Evolutionary conservation across 805 yeast species (phyloP), one percentile per base, ranked within the genome.

Genomic region (Candida pseudofarinosa): DNA sequence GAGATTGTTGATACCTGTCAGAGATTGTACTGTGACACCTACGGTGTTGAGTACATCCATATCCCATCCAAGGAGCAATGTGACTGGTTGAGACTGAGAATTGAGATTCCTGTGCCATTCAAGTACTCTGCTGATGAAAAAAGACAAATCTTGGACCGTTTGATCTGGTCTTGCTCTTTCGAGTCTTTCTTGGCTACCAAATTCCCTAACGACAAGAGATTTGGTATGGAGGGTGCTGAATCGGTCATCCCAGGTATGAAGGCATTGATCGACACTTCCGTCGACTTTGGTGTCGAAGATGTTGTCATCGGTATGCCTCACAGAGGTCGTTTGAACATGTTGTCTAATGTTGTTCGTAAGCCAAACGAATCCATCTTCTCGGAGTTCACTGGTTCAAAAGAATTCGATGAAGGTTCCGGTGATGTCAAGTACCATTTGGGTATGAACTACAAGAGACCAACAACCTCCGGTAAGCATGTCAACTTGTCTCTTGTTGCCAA

Each of bases 231-330:
- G 76, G 99, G 99, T 74, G 96, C 95, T 51, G 99, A 93, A 73
- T 76, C 96, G 10, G 85, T 87, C 58, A 87, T 93, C 39, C 98
- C 98, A 37, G 99, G 98, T 74, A 83, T 93, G 77, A 93, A 93
- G 75, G 85, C 97, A 39, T 67, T 93, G 63, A 89, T 93, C 62
- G 99, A 93, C 69, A 83, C 89, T 53, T 79, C 96, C 36, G 98
- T 90, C 39, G 95, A 86, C 53, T 71, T 74, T 48, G 99, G 99
- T 56, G 84, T 91, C 41, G 97, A 90, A 70, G 98, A 91, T 65
- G 83, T 93, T 48, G 95, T 91, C 58, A 85, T 93, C 57, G 99
- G 99, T 74, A 93, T 93, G 98, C 97, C 99, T 41, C 99, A 93
- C 72, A 87, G 99, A 79, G 99, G 99, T 72, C 84, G 99, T 75